Conservation (phyloP, 345 rosid genomes). For the Clausena lansium region DNA sequence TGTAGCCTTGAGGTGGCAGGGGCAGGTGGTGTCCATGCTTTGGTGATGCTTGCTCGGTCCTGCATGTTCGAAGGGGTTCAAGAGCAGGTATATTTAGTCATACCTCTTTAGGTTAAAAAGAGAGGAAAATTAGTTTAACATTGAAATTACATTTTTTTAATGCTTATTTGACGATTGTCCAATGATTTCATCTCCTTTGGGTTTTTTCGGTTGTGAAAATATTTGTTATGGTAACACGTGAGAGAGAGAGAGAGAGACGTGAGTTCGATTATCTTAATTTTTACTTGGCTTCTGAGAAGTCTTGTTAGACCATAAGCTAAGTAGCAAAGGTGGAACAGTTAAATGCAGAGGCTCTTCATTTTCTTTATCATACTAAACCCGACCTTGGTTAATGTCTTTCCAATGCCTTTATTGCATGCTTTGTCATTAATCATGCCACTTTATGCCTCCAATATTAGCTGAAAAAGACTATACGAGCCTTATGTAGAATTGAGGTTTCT, state of each 20-base stretch:
- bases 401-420: background rate
- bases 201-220: background rate
- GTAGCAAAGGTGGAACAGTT: background rate
- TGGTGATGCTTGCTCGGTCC: conserved; percentile 33
- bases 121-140: background rate
- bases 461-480: background rate
- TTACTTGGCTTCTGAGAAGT: background rate
- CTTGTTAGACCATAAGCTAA: background rate
- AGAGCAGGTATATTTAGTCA: conserved; percentile 33
- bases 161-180: background rate
- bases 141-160: background rate
- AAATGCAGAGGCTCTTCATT: background rate
- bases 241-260: background rate
- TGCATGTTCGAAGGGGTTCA: conserved; percentile 40
- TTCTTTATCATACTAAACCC: background rate
- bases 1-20: conserved; percentile 34
- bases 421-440: background rate
- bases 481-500: background rate
- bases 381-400: too few species aligned
- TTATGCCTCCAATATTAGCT: background rate
- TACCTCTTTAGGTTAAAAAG: background rate
- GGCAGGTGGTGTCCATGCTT: conserved; percentile 34
- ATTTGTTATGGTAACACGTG: background rate
- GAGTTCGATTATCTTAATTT: background rate
- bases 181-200: background rate